These are phyloP conservation scores for Piloderma croceum DNA, from an alignment of 768 basidiomycete species.

Conservation along the genomic window DNA sequence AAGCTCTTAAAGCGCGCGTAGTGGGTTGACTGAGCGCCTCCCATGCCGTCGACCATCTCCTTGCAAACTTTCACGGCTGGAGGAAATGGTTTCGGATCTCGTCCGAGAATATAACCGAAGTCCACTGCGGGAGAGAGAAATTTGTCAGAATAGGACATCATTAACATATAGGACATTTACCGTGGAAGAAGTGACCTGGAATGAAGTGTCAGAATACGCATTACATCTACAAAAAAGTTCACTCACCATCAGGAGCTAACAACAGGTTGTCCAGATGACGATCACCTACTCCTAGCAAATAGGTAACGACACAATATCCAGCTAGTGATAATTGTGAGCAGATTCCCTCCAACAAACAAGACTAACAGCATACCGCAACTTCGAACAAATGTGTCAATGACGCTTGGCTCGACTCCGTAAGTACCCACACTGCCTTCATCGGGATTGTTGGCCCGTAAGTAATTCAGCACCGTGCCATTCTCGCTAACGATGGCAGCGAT, in stretches of 20 bases:
- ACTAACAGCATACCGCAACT: conserved; percentile 82
- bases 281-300: conserved; percentile 93
- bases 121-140: conserved; percentile 55
- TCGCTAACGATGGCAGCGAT: conserved; percentile 94
- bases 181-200: conserved; percentile 92
- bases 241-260: conserved; percentile 80
- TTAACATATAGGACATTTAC: conserved; percentile 35
- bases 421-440: conserved; percentile 95
- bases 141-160: conserved; percentile 7
- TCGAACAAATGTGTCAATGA: conserved; percentile 93
- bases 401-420: conserved; percentile 88
- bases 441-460: conserved; percentile 78
- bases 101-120: conserved; percentile 96
- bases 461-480: conserved; percentile 81
- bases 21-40: conserved; percentile 92
- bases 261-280: conserved; percentile 94
- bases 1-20: conserved; percentile 94
- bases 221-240: not conserved
- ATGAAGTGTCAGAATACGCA: not conserved
- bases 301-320: conserved; percentile 97
- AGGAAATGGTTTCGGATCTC: conserved; percentile 96
- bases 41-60: conserved; percentile 99
- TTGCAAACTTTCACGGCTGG: conserved; percentile 98
- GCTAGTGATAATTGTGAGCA: conserved; percentile 44
- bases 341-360: conserved; percentile 1